Evolutionary conservation across 163 green algal genomes (phyloP), one percentile per base, ranked within the genome.

Genomic region (Trebouxiophyceae sp.): DNA sequence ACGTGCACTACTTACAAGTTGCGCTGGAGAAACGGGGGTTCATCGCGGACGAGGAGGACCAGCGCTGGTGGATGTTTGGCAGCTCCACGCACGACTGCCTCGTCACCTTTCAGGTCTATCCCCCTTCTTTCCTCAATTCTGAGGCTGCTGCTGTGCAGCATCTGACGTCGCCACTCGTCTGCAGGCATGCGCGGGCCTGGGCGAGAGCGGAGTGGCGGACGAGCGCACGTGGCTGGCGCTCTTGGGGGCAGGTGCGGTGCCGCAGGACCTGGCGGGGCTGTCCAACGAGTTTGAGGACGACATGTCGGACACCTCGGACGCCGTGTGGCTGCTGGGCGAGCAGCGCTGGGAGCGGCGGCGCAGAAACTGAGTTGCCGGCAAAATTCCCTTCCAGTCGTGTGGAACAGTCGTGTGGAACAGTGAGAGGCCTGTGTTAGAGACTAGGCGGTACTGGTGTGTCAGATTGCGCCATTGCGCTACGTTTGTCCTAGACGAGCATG

Each of bases 61-160:
- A 84, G 77, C 70, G 67, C 28, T 95, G 87, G 85, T 95, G 88
- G 88, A 80, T 86, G 73, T 95, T 90, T 73, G 88, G 88, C 6
- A 67, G 76, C 28, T 56, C 63, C 29, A 95, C 88, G 0, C 31
- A 83, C 32, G 73, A 66, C 6, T 77, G 81, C 2, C 68, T 93
- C 5, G 78, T 77, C 32, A 91, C 79, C 12, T 92, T 87, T 61
- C 85, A 92, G 80, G 80, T 81, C 22, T 0, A 60, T 30, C 24
- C 5, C 31, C 23, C 57, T 32, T 6, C 2, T n/a, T n/a, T n/a
- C n/a, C n/a, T n/a, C n/a, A n/a, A n/a, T n/a, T n/a, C n/a, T n/a
- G n/a, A n/a, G n/a, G n/a, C n/a, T n/a, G n/a, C n/a, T n/a, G n/a
- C n/a, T n/a, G n/a, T n/a, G n/a, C n/a, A n/a, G n/a, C n/a, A n/a